Evolutionary conservation across 306 rosid genomes (phyloP), one percentile per base, ranked within the genome.

Genomic region (Sindora glabra): DNA sequence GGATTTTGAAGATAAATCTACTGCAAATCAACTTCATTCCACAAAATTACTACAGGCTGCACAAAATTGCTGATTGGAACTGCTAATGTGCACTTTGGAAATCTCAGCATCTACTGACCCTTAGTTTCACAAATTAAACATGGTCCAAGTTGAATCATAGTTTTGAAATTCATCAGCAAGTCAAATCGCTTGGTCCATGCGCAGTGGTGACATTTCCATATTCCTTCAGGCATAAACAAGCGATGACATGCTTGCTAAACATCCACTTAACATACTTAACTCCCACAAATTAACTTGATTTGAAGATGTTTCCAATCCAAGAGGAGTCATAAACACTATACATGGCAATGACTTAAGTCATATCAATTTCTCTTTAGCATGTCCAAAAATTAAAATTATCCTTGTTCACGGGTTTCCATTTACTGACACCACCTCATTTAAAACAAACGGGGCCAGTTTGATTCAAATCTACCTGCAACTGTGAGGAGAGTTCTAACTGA

Each of bases 161-260:
- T 53, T 59, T 59, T 64, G 75, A 62, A 30, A 66, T 26, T 66
- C 74, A 73, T 64, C 72, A 9, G 68, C 73, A 54, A 48, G 48
- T 64, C 71, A 30, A 69, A 48, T 69, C 49, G 53, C 68, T 69
- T 66, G 77, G 77, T 74, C 83, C 83, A 78, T 38, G 77, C 5
- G 68, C 83, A 78, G 53, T 78, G 83, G 52, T 50, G 74, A 56
- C 83, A 78, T 78, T 78, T 78, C 83, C 79, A 78, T 56, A 69
- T 68, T 65, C 80, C 83, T 74, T 78, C 79, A 74, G 23, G 56
- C 70, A 78, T 74, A 42, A 74, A 65, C 59, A 65, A 65, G 54
- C 29, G 61, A 48, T 38, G 59, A 46, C 62, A 41, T 59, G 38
- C 54, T 54, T 59, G 54, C 60, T 24, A 59, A 40, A 48, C 49